Evolutionary conservation across 371 early-diverging fungal species (phyloP).

Genomic region (Rhizopus microsporus): DNA sequence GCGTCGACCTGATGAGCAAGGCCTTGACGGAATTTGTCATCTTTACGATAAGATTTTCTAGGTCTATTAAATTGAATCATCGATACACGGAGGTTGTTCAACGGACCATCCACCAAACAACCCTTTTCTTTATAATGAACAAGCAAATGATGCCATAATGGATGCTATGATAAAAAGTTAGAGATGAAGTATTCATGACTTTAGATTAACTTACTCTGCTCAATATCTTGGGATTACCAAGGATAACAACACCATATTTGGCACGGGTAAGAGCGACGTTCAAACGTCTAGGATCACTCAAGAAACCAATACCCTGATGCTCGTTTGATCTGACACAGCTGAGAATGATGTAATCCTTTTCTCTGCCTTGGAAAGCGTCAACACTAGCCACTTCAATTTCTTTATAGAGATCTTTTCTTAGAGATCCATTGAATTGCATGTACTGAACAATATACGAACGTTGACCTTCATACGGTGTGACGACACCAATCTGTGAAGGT

Average conservation of each 20-base stretch:
- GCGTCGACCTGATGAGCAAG: slow-evolving; percentile 70
- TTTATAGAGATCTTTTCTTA: slow-evolving; percentile 90
- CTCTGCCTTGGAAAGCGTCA: slow-evolving; percentile 99
- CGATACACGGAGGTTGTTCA: slow-evolving; percentile 84
- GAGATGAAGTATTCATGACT: not conserved
- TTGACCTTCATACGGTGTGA: slow-evolving; percentile 99
- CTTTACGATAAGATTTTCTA: slow-evolving; percentile 58
- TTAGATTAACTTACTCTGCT: slow-evolving; percentile 55
- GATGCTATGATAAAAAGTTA: slow-evolving; percentile 55
- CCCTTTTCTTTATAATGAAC: slow-evolving; percentile 90
- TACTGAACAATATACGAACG: slow-evolving; percentile 91
- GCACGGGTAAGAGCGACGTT: slow-evolving; percentile 99
- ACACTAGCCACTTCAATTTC: slow-evolving; percentile 98
- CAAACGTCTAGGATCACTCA: slow-evolving; percentile 95
- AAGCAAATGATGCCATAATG: slow-evolving; percentile 95
- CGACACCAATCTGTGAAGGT: slow-evolving; percentile 96
- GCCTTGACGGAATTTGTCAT: slow-evolving; percentile 67
- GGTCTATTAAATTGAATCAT: slow-evolving; percentile 88
- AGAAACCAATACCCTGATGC: slow-evolving; percentile 98
- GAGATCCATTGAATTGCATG: slow-evolving; percentile 91
- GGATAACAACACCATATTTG: slow-evolving; percentile 91
- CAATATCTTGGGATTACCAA: slow-evolving; percentile 97
- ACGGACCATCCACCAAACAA: slow-evolving; percentile 93
- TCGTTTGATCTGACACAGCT: slow-evolving; percentile 98
- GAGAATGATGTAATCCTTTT: slow-evolving; percentile 99